A percentile compares a stretch with the other conserved stretches of the same genome.
Conservation (phyloP, 2,329 filamentous ascomycete genomes). For the Trichoderma koningii region DNA sequence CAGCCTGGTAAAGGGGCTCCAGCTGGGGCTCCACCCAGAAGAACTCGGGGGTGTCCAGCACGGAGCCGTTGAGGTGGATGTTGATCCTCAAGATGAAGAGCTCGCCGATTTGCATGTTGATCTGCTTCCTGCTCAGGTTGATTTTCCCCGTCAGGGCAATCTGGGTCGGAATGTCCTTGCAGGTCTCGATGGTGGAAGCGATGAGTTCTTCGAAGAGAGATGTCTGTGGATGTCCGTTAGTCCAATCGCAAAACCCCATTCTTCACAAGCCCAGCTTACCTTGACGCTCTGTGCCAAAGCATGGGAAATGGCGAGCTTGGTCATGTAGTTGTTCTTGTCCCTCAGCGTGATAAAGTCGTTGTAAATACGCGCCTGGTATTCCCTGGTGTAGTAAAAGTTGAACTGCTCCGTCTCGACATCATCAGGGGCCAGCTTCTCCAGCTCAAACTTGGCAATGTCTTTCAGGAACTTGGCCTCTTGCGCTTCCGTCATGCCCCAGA, state of each 20-base stretch:
- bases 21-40: slow-evolving; percentile 99
- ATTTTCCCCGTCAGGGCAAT: slow-evolving; percentile 93
- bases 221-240: slow-evolving; percentile 56
- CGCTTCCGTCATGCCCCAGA: slow-evolving; percentile 94
- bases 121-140: slow-evolving; percentile 80
- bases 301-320: slow-evolving; percentile 93
- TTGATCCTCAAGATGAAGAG: slow-evolving; percentile 97
- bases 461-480: slow-evolving; percentile 91
- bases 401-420: slow-evolving; percentile 96
- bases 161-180: slow-evolving; percentile 88
- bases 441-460: slow-evolving; percentile 91
- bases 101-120: slow-evolving; percentile 99
- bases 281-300: slow-evolving; percentile 95
- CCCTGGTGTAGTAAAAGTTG: slow-evolving; percentile 98
- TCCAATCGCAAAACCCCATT: not conserved
- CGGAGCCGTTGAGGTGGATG: slow-evolving; percentile 95
- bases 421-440: slow-evolving; percentile 82
- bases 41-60: slow-evolving; percentile 93
- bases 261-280: slow-evolving; percentile 45
- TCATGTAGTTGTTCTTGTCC: slow-evolving; percentile 97
- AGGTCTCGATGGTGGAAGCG: slow-evolving; percentile 88
- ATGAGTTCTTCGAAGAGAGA: slow-evolving; percentile 95
- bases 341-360: slow-evolving; percentile 97
- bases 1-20: slow-evolving; percentile 94
- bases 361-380: slow-evolving; percentile 98